Conservation (phyloP, 306 rosid species). For the Ormosia semicastrata region DNA sequence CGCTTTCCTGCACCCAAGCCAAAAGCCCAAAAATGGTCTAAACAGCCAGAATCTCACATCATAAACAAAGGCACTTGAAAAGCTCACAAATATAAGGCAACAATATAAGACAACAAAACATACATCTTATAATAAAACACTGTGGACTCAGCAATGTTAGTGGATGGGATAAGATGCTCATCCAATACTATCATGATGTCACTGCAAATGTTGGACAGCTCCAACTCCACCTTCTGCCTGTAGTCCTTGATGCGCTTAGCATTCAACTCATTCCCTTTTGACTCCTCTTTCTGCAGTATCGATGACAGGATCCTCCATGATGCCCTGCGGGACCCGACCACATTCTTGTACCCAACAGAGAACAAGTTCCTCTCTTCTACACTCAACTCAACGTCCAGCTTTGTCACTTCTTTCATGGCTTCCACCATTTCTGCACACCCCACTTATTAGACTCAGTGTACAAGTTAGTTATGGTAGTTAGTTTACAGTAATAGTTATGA, state of each 20-base stretch:
- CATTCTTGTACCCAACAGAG: slow-evolving; percentile 48
- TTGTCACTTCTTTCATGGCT: slow-evolving; percentile 36
- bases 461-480: too few species aligned
- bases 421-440: slow-evolving; percentile 46
- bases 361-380: slow-evolving; percentile 51
- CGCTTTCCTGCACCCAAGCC: slow-evolving; percentile 44
- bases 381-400: slow-evolving; percentile 41
- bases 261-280: slow-evolving; percentile 41
- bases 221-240: slow-evolving; percentile 42
- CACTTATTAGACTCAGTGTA: not conserved
- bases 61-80: not conserved
- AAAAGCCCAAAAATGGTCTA: not conserved
- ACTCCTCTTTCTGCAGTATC: slow-evolving; percentile 42
- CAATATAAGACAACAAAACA: not conserved
- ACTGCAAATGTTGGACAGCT: slow-evolving; percentile 40
- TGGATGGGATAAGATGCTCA: slow-evolving; percentile 53
- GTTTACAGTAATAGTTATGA: too few species aligned
- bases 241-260: slow-evolving; percentile 33
- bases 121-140: slow-evolving; percentile 50
- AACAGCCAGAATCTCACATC: not conserved
- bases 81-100: not conserved
- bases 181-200: slow-evolving; percentile 45
- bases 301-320: slow-evolving; percentile 51
- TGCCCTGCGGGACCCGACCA: slow-evolving; percentile 42
- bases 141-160: slow-evolving; percentile 29